These are phyloP conservation scores for Penicillium mononematosum DNA, from an alignment of 495 filamentous ascomycete species.

Conservation along the genomic window DNA sequence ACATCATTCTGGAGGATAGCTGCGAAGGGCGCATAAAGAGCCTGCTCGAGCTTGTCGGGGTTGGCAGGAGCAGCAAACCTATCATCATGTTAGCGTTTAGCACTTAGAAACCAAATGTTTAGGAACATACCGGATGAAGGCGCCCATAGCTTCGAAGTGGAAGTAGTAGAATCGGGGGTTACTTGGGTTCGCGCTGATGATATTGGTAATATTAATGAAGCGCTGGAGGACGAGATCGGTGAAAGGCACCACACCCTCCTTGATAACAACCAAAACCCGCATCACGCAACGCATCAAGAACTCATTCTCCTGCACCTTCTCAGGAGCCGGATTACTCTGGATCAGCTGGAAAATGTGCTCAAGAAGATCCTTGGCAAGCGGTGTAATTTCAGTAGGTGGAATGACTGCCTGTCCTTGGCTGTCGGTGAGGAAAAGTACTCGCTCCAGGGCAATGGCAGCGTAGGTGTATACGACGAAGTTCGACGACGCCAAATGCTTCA, in stretches of 20 bases:
- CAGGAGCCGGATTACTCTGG: constrained; percentile 71
- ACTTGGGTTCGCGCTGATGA: constrained; percentile 89
- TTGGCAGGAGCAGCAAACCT: constrained; percentile 68
- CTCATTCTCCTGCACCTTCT: constrained; percentile 98
- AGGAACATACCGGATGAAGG: constrained; percentile 68
- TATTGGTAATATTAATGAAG: constrained; percentile 78
- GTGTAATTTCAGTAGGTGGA: constrained; percentile 65
- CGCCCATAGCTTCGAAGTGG: constrained; percentile 93
- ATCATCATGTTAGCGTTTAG: constrained; percentile 8
- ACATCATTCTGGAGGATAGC: constrained; percentile 75
- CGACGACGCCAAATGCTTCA: constrained; percentile 78
- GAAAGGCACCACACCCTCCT: constrained; percentile 68
- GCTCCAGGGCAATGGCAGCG: constrained; percentile 89
- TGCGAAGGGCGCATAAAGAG: constrained; percentile 75
- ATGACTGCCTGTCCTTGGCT: constrained; percentile 72
- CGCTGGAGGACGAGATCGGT: constrained; percentile 72
- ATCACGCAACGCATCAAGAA: constrained; percentile 98
- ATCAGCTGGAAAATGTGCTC: constrained; percentile 92
- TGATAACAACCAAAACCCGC: constrained; percentile 90
- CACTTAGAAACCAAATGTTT: no score
- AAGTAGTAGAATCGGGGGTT: constrained; percentile 99
- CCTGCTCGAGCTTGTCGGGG: constrained; percentile 69
- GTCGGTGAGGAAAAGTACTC: constrained; percentile 78
- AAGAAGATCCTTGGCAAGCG: constrained; percentile 79
- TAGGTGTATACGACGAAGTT: constrained; percentile 98